phyloP scores from a whole-genome alignment of 805 yeast species.

The Myxozyma geophila region DNA sequence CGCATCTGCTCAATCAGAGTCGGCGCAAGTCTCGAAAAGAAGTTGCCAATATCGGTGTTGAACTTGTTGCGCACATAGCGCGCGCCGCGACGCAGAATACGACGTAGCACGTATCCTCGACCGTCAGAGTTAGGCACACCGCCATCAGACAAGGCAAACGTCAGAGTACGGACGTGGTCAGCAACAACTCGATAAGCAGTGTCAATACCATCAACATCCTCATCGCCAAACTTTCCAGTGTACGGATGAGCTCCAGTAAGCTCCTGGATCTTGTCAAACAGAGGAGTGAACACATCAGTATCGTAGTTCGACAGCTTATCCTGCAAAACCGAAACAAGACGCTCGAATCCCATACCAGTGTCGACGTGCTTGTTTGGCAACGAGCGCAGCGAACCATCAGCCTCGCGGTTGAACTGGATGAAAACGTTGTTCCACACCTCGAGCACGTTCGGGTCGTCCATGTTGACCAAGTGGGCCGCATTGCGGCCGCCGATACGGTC shows the following conservation, averaged over 20 bases:
- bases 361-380: constrained; percentile 96
- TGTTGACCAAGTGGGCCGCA: constrained; percentile 85
- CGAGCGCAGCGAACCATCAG: constrained; percentile 75
- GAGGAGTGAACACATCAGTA: constrained; percentile 93
- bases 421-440: constrained; percentile 98
- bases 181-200: constrained; percentile 98
- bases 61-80: constrained; percentile 95
- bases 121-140: constrained; percentile 99
- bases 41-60: constrained; percentile 92
- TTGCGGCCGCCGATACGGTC: constrained; percentile 99
- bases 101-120: constrained; percentile 95
- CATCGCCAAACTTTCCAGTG: constrained; percentile 89
- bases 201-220: constrained; percentile 88
- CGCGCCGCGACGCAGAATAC: constrained; percentile 97
- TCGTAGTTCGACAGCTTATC: constrained; percentile 92
- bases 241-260: constrained; percentile 92
- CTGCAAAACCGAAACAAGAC: constrained; percentile 92
- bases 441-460: constrained; percentile 96
- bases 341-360: constrained; percentile 98
- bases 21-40: constrained; percentile 90
- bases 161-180: constrained; percentile 96
- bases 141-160: constrained; percentile 96
- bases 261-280: constrained; percentile 84
- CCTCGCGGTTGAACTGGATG: constrained; percentile 94
- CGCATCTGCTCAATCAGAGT: constrained; percentile 86